Evolutionary conservation across 2,329 filamentous ascomycete genomes (phyloP), one percentile per base, ranked within the genome.

Genomic region (Chaetothyriales sp.): DNA sequence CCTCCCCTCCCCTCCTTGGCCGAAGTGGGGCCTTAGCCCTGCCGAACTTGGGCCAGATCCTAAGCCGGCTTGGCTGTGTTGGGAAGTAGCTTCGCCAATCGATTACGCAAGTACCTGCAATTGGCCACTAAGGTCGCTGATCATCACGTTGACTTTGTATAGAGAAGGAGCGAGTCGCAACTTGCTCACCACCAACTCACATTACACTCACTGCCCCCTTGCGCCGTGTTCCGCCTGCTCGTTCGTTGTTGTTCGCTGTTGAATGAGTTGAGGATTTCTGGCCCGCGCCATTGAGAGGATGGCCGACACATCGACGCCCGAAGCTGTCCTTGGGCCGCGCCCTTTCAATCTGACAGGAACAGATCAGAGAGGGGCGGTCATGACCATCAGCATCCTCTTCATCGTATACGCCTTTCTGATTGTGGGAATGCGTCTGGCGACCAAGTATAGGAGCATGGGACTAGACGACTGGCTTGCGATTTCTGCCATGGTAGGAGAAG

Each of bases 381-480:
- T 56, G 54, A 44, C 43, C 10, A 43, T 56, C 18, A 44, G 44
- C 39, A 46, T 54, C 28, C 39, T 56, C 19, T 56, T 48, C 42
- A 49, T 54, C 26, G 9, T 48, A 2, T 56, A 56, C 44, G 49
- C 50, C 19, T 43, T 45, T 47, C 48, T 56, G 54, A 44, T 54
- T 6, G 43, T 56, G 18, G 52, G n/a, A 5, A 52, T 56, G 50
- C 52, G 54, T n/a, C 22, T 54, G 20, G 48, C 44, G 12, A 46
- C n/a, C 32, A 54, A 48, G 20, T 46, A 50, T 44, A 49, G 46
- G 12, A 51, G 49, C 5, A 56, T 56, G 46, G 54, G 50, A 3
- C 8, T 54, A 12, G 54, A 56, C 28, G 54, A 56, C 44, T 52
- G 50, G 49, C 46, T 56, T 18, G 45, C 54, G n/a, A 45, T 56